Conservation (phyloP, 148 eudicot genomes). For the Suaeda aralocaspica region DNA sequence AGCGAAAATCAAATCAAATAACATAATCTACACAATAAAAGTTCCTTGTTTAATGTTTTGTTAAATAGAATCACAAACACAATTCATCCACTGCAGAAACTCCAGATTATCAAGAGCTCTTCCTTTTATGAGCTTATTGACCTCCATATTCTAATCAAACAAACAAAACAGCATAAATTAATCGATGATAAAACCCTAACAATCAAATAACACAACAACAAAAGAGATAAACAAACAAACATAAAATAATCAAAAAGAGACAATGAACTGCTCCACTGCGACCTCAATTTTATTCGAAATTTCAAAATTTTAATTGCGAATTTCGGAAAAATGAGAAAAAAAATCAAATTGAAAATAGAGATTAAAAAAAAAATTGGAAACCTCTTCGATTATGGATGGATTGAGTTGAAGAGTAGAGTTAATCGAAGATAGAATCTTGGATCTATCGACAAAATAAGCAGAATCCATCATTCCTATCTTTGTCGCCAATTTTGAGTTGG, state of each 20-base stretch:
- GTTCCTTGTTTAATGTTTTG: constrained; percentile 41
- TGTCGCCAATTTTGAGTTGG: constrained; percentile 48
- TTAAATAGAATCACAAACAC: constrained; percentile 67
- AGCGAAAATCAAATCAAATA: too few relatives aligned
- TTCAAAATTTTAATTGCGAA: too few relatives aligned
- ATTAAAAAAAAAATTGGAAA: constrained; percentile 12
- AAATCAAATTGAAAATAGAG: too few relatives aligned
- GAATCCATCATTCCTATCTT: constrained; percentile 88
- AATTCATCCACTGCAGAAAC: constrained; percentile 98
- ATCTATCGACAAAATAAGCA: constrained; percentile 87
- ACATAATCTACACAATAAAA: too few relatives aligned
- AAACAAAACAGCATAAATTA: neutral
- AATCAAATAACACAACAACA: too few relatives aligned
- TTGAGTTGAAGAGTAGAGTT: constrained; percentile 75
- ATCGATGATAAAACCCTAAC: neutral
- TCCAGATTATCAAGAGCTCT: constrained; percentile 87
- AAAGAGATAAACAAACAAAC: too few relatives aligned
- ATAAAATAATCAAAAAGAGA: too few relatives aligned
- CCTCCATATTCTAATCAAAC: constrained; percentile 69
- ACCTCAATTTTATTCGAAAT: constrained; percentile 30
- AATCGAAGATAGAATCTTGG: constrained; percentile 83
- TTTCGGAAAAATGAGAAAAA: too few relatives aligned
- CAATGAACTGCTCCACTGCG: constrained; percentile 94
- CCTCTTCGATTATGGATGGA: constrained; percentile 95
- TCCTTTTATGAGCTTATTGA: constrained; percentile 83